Base-by-base conservation (phyloP, 495 filamentous ascomycete species). In the Xylaria telfairii region DNA sequence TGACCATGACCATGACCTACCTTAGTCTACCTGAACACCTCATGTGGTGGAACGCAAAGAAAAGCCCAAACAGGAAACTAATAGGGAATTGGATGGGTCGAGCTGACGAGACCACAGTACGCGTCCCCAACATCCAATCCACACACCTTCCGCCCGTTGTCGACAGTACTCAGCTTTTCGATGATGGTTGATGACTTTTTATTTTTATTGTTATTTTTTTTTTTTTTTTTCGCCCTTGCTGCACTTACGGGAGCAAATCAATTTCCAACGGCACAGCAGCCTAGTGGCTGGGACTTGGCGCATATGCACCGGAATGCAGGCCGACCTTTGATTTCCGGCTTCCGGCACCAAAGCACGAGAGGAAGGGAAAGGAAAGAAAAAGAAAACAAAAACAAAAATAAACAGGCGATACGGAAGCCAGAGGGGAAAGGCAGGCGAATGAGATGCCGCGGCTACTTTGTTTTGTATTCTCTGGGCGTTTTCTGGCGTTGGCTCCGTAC, bases 291-390 rank as follows among this genome's bases (percentile, higher is more conserved):
- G 67, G 30, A 4, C 67, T 69, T 69, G 67, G 67, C 67, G 67
- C 67, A 69, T 69, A 69, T 69, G 67, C 67, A 69, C 34, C 57
- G 57, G 57, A 42, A 69, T 63, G 67, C 59, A 69, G 59, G 47
- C 67, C 67, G 67, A 69, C 57, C 67, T 62, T 46, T 41, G 67
- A 69, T 63, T 63, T 69, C 67, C 67, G 67, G 67, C 57, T 63
- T 69, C 67, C 67, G 67, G 60, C 67, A 53, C 56, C 56, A 12
- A 61, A n/a, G 21, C 30, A 39, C 26, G n/a, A 26, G 47, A 34
- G 28, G 2, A 12, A 42, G 13, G n/a, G 24, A 37, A 32, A 69
- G 41, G n/a, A 68, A 51, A 61, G 26, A 15, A 54, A 37, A 37
- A 60, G 26, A 65, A 65, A 53, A 39, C 26, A 32, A 37, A 65